Percentiles rank a stretch among this genome's conserved stretches.
Evolutionary conservation across 495 filamentous ascomycete genomes (phyloP).

Genomic region (Podospora sp.): DNA sequence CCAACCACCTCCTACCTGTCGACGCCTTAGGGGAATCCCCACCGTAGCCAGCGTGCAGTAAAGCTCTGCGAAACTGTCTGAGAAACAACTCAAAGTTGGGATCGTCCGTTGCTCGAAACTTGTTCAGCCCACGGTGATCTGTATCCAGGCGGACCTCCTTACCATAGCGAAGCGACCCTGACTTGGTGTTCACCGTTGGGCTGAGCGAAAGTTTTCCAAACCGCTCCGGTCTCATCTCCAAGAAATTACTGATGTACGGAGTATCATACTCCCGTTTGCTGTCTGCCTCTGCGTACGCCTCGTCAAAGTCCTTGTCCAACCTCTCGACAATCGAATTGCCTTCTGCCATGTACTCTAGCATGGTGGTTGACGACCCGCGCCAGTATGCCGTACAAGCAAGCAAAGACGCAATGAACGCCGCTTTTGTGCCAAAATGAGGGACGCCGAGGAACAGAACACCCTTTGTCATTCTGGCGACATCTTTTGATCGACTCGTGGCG

Average conservation of each 20-base stretch:
- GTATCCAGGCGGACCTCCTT: neutral
- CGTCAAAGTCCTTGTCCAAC: too few relatives aligned
- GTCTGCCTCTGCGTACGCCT: too few relatives aligned
- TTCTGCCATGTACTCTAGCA: slow-evolving; percentile 1
- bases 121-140: slow-evolving; percentile 1
- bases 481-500: neutral
- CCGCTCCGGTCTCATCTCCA: too few relatives aligned
- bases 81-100: neutral
- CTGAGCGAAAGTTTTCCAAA: neutral
- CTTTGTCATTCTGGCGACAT: neutral
- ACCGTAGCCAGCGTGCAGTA: neutral
- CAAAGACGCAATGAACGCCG: neutral
- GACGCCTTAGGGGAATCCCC: neutral
- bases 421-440: neutral
- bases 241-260: too few relatives aligned
- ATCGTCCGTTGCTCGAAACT: neutral
- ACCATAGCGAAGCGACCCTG: neutral
- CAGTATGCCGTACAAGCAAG: slow-evolving; percentile 1
- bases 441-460: neutral
- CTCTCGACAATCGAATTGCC: neutral
- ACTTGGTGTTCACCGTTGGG: neutral
- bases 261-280: too few relatives aligned
- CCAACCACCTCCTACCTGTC: neutral
- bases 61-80: neutral
- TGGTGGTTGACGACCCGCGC: neutral